Evolutionary conservation across 192 early-diverging fungal species (phyloP).

Genomic region (Rhizoclosmatium globosum): DNA sequence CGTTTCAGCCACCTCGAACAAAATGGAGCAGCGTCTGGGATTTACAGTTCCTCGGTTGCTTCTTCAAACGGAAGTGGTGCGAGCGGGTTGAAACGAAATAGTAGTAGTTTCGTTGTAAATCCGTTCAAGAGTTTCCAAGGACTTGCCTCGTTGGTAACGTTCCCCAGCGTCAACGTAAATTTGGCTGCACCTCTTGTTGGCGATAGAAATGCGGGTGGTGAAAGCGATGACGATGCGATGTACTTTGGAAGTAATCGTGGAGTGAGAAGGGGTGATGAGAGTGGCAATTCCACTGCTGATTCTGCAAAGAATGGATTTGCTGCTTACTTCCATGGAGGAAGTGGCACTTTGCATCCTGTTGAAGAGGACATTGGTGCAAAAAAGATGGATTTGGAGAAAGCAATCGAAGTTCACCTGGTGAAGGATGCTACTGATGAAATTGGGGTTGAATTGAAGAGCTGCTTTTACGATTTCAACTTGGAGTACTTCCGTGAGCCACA

Average conservation of each 20-base stretch:
- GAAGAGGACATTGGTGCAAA: background rate
- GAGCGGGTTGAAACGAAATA: constrained; percentile 31
- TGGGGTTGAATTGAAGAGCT: constrained; percentile 64
- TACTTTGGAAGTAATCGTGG: background rate
- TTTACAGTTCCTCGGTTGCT: constrained; percentile 6
- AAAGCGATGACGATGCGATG: background rate
- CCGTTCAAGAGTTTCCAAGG: constrained; percentile 38
- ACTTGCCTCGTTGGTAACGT: constrained; percentile 29
- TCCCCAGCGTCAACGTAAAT: background rate
- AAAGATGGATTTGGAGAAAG: constrained; percentile 2
- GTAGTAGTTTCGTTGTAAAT: constrained; percentile 43
- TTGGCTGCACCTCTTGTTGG: background rate
- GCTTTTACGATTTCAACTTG: constrained; percentile 85
- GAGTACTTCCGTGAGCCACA: constrained; percentile 90
- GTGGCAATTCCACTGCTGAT: background rate
- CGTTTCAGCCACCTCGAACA: too few species aligned
- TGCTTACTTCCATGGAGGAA: background rate
- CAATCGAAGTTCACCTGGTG: background rate
- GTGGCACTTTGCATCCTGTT: background rate
- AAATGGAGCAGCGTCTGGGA: too few species aligned
- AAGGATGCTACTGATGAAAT: constrained; percentile 26
- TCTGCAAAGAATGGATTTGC: background rate
- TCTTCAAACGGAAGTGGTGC: background rate
- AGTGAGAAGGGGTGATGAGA: background rate
- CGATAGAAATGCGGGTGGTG: constrained; percentile 9